phyloP scores from a whole-genome alignment of 2,329 filamentous ascomycete genomes.

The Exophiala spinifera region DNA sequence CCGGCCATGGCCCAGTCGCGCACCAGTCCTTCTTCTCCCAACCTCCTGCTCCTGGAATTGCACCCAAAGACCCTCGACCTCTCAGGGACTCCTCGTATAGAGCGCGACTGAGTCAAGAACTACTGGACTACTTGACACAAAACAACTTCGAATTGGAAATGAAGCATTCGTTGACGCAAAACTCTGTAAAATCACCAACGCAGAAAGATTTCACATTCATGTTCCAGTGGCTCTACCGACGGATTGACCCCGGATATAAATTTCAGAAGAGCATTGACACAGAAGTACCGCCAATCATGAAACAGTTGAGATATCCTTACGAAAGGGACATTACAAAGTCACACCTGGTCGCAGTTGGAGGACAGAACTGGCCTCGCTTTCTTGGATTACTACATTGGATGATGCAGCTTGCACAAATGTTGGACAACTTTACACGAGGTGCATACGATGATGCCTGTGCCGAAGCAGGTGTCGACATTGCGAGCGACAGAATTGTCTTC shows the following conservation, averaged over 20 bases:
- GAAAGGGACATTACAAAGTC: slow-evolving; percentile 96
- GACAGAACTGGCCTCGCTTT: slow-evolving; percentile 96
- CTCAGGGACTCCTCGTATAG: slow-evolving; percentile 79
- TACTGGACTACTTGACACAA: slow-evolving; percentile 85
- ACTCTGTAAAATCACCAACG: slow-evolving; percentile 87
- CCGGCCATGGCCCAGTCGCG: slow-evolving; percentile 62
- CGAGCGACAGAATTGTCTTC: slow-evolving; percentile 88
- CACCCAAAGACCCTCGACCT: slow-evolving; percentile 81
- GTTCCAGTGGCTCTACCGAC: slow-evolving; percentile 96
- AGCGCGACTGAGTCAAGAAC: slow-evolving; percentile 77
- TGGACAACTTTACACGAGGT: slow-evolving; percentile 75
- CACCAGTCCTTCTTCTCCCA: slow-evolving; percentile 96
- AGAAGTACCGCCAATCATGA: slow-evolving; percentile 87
- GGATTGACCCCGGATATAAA: slow-evolving; percentile 88
- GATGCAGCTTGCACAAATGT: slow-evolving; percentile 95
- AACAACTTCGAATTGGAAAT: slow-evolving; percentile 98
- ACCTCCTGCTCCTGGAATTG: slow-evolving; percentile 73
- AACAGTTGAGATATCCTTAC: slow-evolving; percentile 91
- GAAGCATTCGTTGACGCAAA: slow-evolving; percentile 88
- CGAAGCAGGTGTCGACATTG: slow-evolving; percentile 83
- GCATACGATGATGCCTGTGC: slow-evolving; percentile 87
- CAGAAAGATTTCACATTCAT: slow-evolving; percentile 98
- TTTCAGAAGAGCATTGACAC: slow-evolving; percentile 95
- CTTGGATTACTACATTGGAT: slow-evolving; percentile 95
- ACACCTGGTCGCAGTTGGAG: slow-evolving; percentile 89